A percentile compares a stretch with the other conserved stretches of the same genome.
These are phyloP conservation scores for Fusarium paranaense DNA, from an alignment of 2,329 filamentous ascomycete genomes.

Conservation along the genomic window DNA sequence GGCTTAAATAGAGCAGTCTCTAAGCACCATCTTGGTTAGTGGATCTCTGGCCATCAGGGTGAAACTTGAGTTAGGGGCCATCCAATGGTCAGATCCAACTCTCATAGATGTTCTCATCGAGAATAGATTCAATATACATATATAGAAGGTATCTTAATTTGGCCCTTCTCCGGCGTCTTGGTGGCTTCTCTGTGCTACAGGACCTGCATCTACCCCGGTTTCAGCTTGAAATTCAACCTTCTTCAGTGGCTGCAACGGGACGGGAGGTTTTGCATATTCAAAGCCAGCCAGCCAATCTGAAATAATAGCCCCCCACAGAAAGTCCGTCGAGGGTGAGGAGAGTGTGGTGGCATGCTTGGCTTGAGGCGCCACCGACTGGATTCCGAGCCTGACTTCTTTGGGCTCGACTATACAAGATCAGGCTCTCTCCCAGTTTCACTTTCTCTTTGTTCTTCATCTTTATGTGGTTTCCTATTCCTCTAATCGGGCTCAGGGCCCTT, in stretches of 20 bases:
- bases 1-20: neutral
- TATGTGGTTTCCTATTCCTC: fast-evolving
- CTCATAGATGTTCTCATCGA: neutral
- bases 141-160: neutral
- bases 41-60: neutral
- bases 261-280: neutral
- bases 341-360: neutral
- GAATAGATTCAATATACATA: neutral
- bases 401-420: neutral
- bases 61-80: neutral
- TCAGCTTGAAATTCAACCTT: neutral
- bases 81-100: neutral
- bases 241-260: neutral
- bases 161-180: neutral
- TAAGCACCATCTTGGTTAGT: neutral
- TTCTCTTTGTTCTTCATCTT: neutral
- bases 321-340: neutral
- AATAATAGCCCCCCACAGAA: neutral
- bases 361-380: neutral
- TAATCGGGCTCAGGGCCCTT: fast-evolving
- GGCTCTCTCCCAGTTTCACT: neutral
- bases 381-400: neutral
- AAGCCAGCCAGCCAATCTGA: neutral
- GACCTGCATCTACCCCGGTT: neutral
- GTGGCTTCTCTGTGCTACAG: neutral